phyloP scores from a whole-genome alignment of 768 basidiomycete species.

The Mrakia frigida region DNA sequence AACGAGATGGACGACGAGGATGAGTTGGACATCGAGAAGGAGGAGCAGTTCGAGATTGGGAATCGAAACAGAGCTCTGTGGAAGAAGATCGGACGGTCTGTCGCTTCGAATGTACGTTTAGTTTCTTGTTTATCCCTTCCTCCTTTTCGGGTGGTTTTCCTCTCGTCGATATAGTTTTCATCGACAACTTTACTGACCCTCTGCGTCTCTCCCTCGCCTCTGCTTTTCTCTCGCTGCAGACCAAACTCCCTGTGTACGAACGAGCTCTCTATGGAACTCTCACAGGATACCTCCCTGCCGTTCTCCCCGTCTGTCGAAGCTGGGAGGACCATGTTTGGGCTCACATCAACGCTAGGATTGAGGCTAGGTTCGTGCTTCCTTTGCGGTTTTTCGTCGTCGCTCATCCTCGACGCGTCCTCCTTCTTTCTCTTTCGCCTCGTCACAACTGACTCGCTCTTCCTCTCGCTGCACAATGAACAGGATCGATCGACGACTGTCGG shows the following conservation, averaged over 20 bases:
- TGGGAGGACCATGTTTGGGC: slow-evolving; percentile 99
- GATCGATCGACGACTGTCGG: slow-evolving; percentile 61
- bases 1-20: slow-evolving; percentile 42
- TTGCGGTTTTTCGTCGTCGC: too few relatives aligned
- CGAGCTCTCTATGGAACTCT: slow-evolving; percentile 85
- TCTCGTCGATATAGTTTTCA: background rate
- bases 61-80: slow-evolving; percentile 74
- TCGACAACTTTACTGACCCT: background rate
- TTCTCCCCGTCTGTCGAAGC: slow-evolving; percentile 67
- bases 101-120: slow-evolving; percentile 68
- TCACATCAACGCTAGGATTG: slow-evolving; percentile 70
- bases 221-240: slow-evolving; percentile 42
- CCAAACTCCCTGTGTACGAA: slow-evolving; percentile 62
- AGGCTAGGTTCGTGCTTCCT: slow-evolving; percentile 45
- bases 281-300: slow-evolving; percentile 59
- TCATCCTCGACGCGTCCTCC: background rate
- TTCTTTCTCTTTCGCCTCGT: background rate
- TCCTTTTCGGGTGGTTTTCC: background rate
- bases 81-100: slow-evolving; percentile 77
- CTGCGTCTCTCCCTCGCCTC: background rate
- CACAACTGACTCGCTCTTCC: background rate
- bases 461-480: slow-evolving; percentile 36
- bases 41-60: slow-evolving; percentile 58
- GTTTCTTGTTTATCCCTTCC: background rate
- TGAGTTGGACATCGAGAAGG: slow-evolving; percentile 38